These are phyloP conservation scores for Suillus lakei DNA, from an alignment of 768 basidiomycete genomes.

Conservation along the genomic window DNA sequence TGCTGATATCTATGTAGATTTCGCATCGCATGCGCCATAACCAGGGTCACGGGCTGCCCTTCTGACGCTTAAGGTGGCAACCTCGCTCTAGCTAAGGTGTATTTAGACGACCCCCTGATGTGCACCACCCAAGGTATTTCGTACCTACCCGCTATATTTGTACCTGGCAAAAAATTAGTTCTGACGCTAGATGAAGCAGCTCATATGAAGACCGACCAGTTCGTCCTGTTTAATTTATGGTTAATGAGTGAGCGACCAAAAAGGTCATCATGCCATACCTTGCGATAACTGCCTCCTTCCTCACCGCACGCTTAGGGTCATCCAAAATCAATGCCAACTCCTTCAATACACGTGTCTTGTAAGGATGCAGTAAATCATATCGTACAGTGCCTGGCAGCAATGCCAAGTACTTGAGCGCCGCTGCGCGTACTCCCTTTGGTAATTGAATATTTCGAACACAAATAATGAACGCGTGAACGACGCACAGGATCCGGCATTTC, in stretches of 20 bases:
- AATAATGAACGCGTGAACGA: neutral
- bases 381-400: conserved; percentile 76
- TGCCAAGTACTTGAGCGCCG: conserved; percentile 77
- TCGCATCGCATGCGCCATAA: neutral
- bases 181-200: neutral
- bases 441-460: neutral
- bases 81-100: neutral
- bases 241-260: conserved; percentile 3
- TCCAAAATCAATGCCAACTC: conserved; percentile 80
- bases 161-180: conserved; percentile 25
- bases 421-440: conserved; percentile 70
- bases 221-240: conserved; percentile 27
- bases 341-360: conserved; percentile 73
- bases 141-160: conserved; percentile 26
- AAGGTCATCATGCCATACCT: conserved; percentile 39
- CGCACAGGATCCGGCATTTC: conserved; percentile 63
- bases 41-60: neutral
- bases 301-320: conserved; percentile 84
- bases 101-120: neutral
- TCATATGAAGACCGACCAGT: conserved; percentile 23
- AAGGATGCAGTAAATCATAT: conserved; percentile 83
- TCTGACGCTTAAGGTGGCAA: neutral
- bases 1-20: neutral
- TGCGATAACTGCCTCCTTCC: conserved; percentile 89
- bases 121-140: neutral